Conservation (phyloP, 2,329 filamentous ascomycete species). For the Sporothrix protearum region DNA sequence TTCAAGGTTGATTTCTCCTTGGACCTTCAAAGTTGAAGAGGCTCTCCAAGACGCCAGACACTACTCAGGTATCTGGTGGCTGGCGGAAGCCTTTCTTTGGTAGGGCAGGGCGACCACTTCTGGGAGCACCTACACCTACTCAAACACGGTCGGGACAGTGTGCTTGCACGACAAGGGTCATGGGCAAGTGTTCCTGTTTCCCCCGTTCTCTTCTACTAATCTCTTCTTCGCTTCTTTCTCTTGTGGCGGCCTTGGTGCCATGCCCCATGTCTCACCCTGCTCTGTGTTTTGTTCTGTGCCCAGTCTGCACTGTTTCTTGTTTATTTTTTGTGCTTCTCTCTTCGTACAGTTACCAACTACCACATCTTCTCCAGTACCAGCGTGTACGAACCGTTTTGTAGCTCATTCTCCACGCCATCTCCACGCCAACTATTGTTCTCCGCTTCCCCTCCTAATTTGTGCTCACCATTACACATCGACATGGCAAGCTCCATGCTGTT, state of each 20-base stretch:
- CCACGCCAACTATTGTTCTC: background rate
- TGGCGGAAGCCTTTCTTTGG: background rate
- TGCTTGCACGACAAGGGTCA: background rate
- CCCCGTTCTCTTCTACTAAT: background rate
- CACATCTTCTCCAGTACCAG: background rate
- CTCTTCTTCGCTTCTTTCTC: background rate
- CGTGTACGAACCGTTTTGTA: background rate
- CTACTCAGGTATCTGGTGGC: background rate
- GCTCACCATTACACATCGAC: background rate
- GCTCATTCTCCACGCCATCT: background rate
- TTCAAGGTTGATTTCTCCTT: background rate
- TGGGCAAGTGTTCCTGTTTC: background rate
- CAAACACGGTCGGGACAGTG: too few species aligned
- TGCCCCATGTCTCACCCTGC: background rate
- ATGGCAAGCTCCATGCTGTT: background rate
- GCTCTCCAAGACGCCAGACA: background rate
- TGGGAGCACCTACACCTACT: background rate
- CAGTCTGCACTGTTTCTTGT: background rate
- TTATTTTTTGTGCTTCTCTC: background rate
- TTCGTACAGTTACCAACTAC: background rate
- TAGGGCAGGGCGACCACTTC: background rate
- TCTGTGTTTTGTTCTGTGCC: background rate
- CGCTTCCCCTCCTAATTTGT: background rate
- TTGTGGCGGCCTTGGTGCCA: background rate
- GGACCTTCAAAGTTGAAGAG: background rate